phyloP scores from a whole-genome alignment of 495 filamentous ascomycete genomes.

The Coniosporium apollinis region DNA sequence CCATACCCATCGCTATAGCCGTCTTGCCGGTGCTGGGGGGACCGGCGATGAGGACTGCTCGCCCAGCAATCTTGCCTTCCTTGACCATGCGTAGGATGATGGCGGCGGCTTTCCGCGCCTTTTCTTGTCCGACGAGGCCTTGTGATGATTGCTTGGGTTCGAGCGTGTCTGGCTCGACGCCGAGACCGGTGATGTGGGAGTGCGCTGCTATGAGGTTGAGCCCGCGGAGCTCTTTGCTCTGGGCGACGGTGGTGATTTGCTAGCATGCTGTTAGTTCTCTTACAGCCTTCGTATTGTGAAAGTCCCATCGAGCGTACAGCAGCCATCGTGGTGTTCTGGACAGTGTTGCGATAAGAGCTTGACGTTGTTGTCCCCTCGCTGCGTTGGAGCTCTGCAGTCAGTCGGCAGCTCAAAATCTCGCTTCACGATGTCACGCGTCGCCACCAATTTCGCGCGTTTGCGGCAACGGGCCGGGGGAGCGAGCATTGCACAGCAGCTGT shows the following conservation, averaged over 20 bases:
- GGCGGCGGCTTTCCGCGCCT: constrained; percentile 87
- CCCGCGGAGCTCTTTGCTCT: constrained; percentile 84
- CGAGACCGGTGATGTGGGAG: constrained; percentile 91
- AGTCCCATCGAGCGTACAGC: too few relatives aligned
- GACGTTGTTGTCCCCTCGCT: too few relatives aligned
- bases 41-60: constrained; percentile 87
- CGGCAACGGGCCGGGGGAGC: too few relatives aligned
- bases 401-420: too few relatives aligned
- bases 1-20: constrained; percentile 97
- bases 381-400: too few relatives aligned
- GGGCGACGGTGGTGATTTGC: constrained; percentile 83
- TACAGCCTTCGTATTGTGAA: too few relatives aligned
- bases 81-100: constrained; percentile 97
- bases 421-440: too few relatives aligned
- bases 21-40: constrained; percentile 98
- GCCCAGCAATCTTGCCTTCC: constrained; percentile 92
- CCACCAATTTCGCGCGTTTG: too few relatives aligned
- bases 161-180: constrained; percentile 80
- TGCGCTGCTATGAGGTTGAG: constrained; percentile 96
- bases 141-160: constrained; percentile 77
- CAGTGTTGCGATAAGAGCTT: too few relatives aligned
- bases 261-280: too few relatives aligned
- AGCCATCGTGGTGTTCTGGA: too few relatives aligned
- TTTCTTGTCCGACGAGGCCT: constrained; percentile 92
- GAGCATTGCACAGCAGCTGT: too few relatives aligned